Percentiles rank a stretch among this genome's conserved stretches.
Evolutionary conservation across 352 stramenopile species (phyloP).

Genomic region (Pythium oligandrum): DNA sequence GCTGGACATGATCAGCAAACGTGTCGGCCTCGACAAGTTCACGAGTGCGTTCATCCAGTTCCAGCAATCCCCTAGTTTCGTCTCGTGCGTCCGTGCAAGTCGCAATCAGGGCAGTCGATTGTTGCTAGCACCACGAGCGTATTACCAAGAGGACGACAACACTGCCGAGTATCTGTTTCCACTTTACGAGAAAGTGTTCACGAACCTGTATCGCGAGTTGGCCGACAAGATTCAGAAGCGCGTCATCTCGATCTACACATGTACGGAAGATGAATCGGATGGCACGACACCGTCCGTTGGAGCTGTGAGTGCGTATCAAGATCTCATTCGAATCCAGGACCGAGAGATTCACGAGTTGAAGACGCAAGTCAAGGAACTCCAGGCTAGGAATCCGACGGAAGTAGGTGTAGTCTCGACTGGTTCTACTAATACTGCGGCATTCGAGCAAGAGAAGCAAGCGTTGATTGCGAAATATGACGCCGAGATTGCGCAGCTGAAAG

Average conservation of each 20-base stretch:
- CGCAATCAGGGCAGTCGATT: constrained; percentile 32
- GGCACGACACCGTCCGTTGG: constrained; percentile 3
- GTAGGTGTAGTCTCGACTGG: not conserved
- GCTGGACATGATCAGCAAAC: constrained; percentile 62
- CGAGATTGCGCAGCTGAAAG: constrained; percentile 5
- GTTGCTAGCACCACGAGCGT: constrained; percentile 29
- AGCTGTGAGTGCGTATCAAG: constrained; percentile 56
- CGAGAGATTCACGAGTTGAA: constrained; percentile 61
- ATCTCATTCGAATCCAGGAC: constrained; percentile 81
- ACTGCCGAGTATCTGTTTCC: constrained; percentile 50
- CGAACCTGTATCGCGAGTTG: constrained; percentile 36
- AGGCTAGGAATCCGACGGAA: not conserved
- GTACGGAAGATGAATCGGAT: constrained; percentile 19
- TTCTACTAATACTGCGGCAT: not conserved
- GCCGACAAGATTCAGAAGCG: constrained; percentile 55
- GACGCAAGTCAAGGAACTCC: constrained; percentile 22
- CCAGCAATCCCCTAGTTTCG: constrained; percentile 45
- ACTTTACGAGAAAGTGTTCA: constrained; percentile 68
- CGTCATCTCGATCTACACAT: constrained; percentile 61
- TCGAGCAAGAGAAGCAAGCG: constrained; percentile 2
- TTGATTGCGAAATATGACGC: not conserved
- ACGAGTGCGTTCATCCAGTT: constrained; percentile 64
- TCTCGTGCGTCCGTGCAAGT: constrained; percentile 39
- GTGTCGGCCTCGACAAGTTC: constrained; percentile 55
- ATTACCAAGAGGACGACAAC: constrained; percentile 21